phyloP scores from a whole-genome alignment of 2,329 filamentous ascomycete species.

The Teratosphaeriaceae sp. region DNA sequence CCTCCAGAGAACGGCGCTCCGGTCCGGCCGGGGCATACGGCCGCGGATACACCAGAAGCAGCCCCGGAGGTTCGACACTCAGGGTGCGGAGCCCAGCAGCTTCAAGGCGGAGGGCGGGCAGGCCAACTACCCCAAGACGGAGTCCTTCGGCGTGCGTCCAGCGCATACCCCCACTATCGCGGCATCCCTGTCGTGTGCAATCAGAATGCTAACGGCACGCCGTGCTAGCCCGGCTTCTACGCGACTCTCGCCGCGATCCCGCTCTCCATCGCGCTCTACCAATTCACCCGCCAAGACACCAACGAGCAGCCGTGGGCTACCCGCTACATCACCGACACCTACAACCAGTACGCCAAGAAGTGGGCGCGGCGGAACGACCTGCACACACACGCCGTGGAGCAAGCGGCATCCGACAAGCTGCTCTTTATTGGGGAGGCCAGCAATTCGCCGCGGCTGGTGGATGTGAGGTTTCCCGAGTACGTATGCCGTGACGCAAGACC shows the following conservation, averaged over 20 bases:
- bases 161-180: too few relatives aligned
- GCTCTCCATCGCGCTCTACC: slow-evolving; percentile 37
- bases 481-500: slow-evolving; percentile 26
- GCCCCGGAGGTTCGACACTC: slow-evolving; percentile 35
- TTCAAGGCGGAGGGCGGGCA: slow-evolving; percentile 21
- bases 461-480: slow-evolving; percentile 59
- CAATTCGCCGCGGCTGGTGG: slow-evolving; percentile 39
- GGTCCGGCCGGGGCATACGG: slow-evolving; percentile 33
- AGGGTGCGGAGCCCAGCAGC: slow-evolving; percentile 26
- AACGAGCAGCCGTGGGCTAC: slow-evolving; percentile 40
- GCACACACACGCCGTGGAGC: slow-evolving; percentile 55
- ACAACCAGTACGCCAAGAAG: slow-evolving; percentile 46
- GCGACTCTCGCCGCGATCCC: slow-evolving; percentile 41
- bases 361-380: slow-evolving; percentile 53
- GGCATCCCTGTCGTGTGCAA: too few relatives aligned
- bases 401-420: slow-evolving; percentile 56
- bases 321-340: slow-evolving; percentile 51
- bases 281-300: slow-evolving; percentile 34
- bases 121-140: slow-evolving; percentile 35
- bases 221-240: slow-evolving; percentile 41
- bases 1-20: slow-evolving; percentile 37
- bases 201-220: too few relatives aligned
- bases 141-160: slow-evolving; percentile 48
- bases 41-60: slow-evolving; percentile 29
- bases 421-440: slow-evolving; percentile 48